Percentiles rank a stretch among this genome's conserved stretches.
phyloP scores from a whole-genome alignment of 306 rosid species.

The Astragalus membranaceus region DNA sequence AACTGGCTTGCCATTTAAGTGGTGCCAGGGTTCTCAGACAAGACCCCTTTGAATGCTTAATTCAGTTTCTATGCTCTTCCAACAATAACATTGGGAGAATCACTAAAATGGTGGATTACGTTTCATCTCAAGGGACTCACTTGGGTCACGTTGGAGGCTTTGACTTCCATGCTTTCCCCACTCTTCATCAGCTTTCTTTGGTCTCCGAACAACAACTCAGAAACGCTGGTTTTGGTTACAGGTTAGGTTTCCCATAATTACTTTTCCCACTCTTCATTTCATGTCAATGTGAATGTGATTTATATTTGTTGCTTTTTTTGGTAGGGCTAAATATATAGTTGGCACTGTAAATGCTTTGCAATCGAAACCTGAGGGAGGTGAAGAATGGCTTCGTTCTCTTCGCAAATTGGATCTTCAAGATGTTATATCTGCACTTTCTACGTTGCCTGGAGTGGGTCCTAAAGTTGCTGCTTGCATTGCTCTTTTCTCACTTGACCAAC shows the following conservation, averaged over 20 bases:
- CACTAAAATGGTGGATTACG: constrained; percentile 81
- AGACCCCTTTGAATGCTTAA: constrained; percentile 84
- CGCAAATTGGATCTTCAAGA: constrained; percentile 55
- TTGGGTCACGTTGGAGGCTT: constrained; percentile 63
- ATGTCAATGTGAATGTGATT: not conserved
- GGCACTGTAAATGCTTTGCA: constrained; percentile 64
- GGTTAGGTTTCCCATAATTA: constrained; percentile 22
- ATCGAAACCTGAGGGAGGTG: constrained; percentile 66
- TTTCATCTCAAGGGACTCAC: constrained; percentile 62
- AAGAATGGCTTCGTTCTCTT: constrained; percentile 77
- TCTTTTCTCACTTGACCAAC: constrained; percentile 95
- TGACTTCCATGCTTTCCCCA: constrained; percentile 61
- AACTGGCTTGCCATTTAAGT: constrained; percentile 42
- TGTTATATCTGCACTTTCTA: constrained; percentile 51
- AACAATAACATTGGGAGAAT: constrained; percentile 79
- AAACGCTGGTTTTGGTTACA: constrained; percentile 89
- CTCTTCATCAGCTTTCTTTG: constrained; percentile 47
- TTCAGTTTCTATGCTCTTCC: constrained; percentile 89
- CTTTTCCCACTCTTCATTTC: not conserved
- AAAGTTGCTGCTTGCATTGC: constrained; percentile 97
- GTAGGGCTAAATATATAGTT: constrained; percentile 75
- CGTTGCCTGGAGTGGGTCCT: constrained; percentile 92
- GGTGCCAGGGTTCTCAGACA: constrained; percentile 91
- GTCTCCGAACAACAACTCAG: constrained; percentile 70
- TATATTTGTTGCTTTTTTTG: not conserved